A percentile compares a stretch with the other conserved stretches of the same genome.
These are phyloP conservation scores for Quercus lobata DNA, from an alignment of 331 rosid genomes.

Conservation along the genomic window DNA sequence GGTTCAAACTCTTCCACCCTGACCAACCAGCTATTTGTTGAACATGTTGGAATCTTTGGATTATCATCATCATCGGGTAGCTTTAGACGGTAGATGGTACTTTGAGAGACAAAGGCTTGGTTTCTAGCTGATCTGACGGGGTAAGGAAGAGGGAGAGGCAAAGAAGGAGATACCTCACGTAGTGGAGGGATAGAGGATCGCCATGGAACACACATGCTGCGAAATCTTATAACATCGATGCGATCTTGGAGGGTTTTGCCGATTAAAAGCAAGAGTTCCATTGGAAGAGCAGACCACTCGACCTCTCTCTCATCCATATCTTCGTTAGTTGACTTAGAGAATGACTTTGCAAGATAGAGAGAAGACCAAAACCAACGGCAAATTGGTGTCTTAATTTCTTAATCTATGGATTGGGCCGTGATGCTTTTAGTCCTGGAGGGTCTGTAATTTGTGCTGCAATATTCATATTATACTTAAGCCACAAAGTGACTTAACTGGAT, in stretches of 20 bases:
- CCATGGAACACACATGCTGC: conserved; percentile 30
- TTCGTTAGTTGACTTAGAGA: not conserved
- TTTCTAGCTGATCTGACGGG: not conserved
- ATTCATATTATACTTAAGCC: no score
- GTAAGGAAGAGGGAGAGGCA: conserved; percentile 36
- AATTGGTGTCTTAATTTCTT: no score
- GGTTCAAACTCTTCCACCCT: conserved; percentile 21
- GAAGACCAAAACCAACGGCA: no score
- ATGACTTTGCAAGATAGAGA: not conserved
- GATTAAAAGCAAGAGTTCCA: conserved; percentile 24
- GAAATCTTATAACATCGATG: conserved; percentile 25
- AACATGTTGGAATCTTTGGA: not conserved
- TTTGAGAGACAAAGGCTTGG: not conserved
- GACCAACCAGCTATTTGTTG: conserved; percentile 31
- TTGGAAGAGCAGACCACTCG: conserved; percentile 24
- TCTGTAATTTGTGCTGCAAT: no score
- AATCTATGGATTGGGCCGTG: no score
- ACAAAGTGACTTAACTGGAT: no score
- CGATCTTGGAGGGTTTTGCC: conserved; percentile 7
- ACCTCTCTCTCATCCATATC: not conserved
- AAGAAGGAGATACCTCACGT: conserved; percentile 16
- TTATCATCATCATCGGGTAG: not conserved
- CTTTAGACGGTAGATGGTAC: conserved; percentile 29
- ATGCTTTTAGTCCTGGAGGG: no score
- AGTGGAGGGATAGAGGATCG: conserved; percentile 29